Base-by-base conservation (phyloP, 2,329 filamentous ascomycete genomes). In the Penicillium janthinellum region DNA sequence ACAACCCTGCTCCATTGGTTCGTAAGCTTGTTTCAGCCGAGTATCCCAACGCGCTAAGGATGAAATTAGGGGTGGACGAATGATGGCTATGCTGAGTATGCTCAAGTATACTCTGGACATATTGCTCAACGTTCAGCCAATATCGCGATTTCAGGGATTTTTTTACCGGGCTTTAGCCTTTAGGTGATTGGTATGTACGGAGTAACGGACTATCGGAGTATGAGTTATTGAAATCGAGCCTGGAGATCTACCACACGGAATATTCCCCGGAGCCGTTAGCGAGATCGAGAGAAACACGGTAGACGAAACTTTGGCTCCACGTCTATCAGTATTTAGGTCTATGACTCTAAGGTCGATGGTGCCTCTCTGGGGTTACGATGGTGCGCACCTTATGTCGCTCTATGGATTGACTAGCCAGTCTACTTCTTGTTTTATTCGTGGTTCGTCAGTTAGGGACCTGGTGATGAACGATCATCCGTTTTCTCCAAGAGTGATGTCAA, bases 191-290 rank as follows among this genome's bases (percentile, higher is more conserved):
- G 31, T 31, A 8, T 31, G 8, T 31, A 31, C 6, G 31, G 8
- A 31, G 7, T 31, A 22, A 22, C 22, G 22, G 22, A 31, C 7
- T 31, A 28, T 22, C 25, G 25, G 25, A 44, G 22, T 25, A 44
- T 49, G 54, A 57, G 59, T 56, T 56, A 58, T 67, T 53, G 61
- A 56, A 58, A 67, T 67, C 64, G 63, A 61, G 57, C 50, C 64
- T 58, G 61, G 56, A 22, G 66, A 66, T 68, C 66, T 60, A 63
- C 64, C 51, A 62, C 51, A 62, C 57, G 61, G 63, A 61, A 65
- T 59, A 42, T 44, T 47, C 57, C 47, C 57, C 57, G 60, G 49
- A 22, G 55, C 60, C 64, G 59, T 67, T 67, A 59, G 61, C 54
- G 55, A 64, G 64, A 62, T 66, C 63, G 54, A 67, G 35, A 49